Base-by-base conservation (phyloP, 345 rosid species). In the Hypericum perforatum region DNA sequence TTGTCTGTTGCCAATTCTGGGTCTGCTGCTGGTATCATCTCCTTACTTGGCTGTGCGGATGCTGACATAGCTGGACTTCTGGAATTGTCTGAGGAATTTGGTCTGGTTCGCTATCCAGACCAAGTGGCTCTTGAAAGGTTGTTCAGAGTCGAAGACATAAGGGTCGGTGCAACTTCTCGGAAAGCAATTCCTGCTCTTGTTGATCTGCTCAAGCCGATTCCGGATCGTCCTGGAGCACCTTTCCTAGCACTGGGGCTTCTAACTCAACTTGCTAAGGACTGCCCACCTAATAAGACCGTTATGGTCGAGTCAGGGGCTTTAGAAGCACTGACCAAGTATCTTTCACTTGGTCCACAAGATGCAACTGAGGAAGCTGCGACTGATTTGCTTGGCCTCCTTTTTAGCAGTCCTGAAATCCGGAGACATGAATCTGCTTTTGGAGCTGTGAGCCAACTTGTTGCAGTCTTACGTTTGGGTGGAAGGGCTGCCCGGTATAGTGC, bases 361-460 rank as follows among this genome's bases (percentile, higher is more conserved):
- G 95, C 85, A 53, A 89, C 96, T 37, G 99, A 94, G 61, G 97
- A 94, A 81, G 99, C 99, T 63, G 96, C 99, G 66, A 94, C 97
- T 7, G 97, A 70, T 71, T 78, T 94, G 52, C 71, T 94, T 52
- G 99, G 99, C 11, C 74, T 86, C 68, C 77, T 94, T 45, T 94
- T 94, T 72, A 65, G 79, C 66, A 89, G 81, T 70, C 78, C 95
- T 66, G 97, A 94, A 69, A 94, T 94, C 68, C 78, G 99, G 70
- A 82, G 84, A 68, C 99, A 94, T 64, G 99, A 94, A 67, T 75
- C 99, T 59, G 87, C 95, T 61, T 89, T 82, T 61, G 96, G 95
- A 47, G 89, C 89, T 29, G 96, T 94, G 47, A 71, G 85, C 74
- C 99, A 94, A 76, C 90, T 94, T 63, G 91, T 94, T 39, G 99